These are phyloP conservation scores for Jaenimonas drosophilae DNA, from an alignment of 208 protist genomes.

Conservation along the genomic window DNA sequence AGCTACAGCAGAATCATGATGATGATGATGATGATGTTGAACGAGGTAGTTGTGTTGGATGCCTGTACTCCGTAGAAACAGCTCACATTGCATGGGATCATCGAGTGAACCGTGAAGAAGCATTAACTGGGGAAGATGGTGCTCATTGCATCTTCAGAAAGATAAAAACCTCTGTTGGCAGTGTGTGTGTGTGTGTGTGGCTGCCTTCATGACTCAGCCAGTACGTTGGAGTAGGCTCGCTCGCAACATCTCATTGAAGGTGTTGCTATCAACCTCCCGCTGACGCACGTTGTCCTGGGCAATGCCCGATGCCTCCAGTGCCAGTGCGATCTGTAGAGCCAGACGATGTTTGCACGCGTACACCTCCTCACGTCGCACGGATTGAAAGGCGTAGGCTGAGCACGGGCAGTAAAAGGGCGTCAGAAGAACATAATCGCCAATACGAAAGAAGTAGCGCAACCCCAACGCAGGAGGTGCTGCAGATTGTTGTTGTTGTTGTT, in stretches of 20 bases:
- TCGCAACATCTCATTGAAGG: no score
- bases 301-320: slow-evolving; percentile 38
- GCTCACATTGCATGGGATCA: no score
- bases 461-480: no score
- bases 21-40: background rate
- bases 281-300: slow-evolving; percentile 31
- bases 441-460: slow-evolving; percentile 44
- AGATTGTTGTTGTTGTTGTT: background rate
- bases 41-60: no score
- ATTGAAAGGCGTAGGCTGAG: slow-evolving; percentile 64
- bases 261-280: slow-evolving; percentile 19
- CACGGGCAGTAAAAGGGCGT: slow-evolving; percentile 78
- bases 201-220: no score
- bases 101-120: no score
- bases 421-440: slow-evolving; percentile 65
- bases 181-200: no score
- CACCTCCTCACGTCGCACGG: slow-evolving; percentile 56
- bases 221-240: no score
- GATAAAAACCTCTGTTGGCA: no score
- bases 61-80: no score
- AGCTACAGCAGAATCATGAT: background rate
- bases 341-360: slow-evolving; percentile 82
- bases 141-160: no score
- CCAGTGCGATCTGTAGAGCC: slow-evolving; percentile 52
- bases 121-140: no score